These are phyloP conservation scores for Blastobotrys americana DNA, from an alignment of 805 yeast species.

Conservation along the genomic window DNA sequence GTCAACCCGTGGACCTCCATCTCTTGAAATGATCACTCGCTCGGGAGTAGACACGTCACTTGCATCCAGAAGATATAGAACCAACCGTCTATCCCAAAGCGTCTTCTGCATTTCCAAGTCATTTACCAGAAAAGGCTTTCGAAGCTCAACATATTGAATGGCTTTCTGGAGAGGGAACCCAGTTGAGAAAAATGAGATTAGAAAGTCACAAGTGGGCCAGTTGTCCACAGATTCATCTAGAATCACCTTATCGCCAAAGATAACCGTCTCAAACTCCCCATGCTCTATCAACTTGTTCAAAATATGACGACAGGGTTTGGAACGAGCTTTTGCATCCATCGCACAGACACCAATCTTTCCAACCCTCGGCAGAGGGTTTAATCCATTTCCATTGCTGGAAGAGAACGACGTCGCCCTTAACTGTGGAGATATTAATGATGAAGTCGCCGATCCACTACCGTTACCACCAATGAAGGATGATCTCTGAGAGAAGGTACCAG, in stretches of 20 bases:
- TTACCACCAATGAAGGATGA: background rate
- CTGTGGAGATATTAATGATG: background rate
- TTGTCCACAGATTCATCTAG: slow-evolving; percentile 87
- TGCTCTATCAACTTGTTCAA: slow-evolving; percentile 79
- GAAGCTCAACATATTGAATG: slow-evolving; percentile 74
- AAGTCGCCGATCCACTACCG: background rate
- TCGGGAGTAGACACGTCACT: slow-evolving; percentile 86
- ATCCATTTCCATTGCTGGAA: background rate
- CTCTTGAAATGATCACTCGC: slow-evolving; percentile 83
- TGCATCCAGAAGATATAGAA: slow-evolving; percentile 67
- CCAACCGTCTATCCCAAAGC: slow-evolving; percentile 95
- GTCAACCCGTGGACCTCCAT: slow-evolving; percentile 90
- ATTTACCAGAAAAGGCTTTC: slow-evolving; percentile 85
- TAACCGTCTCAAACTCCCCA: slow-evolving; percentile 94
- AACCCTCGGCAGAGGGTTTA: slow-evolving; percentile 32
- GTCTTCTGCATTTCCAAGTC: slow-evolving; percentile 88
- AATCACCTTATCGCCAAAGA: slow-evolving; percentile 95
- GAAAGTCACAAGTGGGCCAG: slow-evolving; percentile 98
- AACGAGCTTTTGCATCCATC: slow-evolving; percentile 93
- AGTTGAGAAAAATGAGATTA: slow-evolving; percentile 86
- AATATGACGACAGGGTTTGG: slow-evolving; percentile 92
- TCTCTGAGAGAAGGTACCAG: background rate
- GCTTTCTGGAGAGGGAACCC: slow-evolving; percentile 98
- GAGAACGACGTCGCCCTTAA: background rate
- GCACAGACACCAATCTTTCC: slow-evolving; percentile 99